Evolutionary conservation across 306 rosid species (phyloP), one percentile per base, ranked within the genome.

Genomic region (Castanea mollissima): DNA sequence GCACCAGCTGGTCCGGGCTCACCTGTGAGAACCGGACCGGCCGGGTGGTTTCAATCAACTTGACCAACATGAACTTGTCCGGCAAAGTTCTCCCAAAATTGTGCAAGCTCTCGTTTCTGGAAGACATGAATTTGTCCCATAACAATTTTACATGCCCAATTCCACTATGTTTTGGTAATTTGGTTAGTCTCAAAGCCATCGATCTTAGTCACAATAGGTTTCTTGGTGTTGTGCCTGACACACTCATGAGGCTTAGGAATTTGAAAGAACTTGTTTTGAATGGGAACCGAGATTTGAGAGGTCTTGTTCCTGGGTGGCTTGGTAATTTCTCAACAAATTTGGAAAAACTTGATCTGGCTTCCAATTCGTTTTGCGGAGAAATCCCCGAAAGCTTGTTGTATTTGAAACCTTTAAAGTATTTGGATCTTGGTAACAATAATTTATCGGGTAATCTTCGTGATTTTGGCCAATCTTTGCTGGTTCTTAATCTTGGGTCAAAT

Each of bases 401-500:
- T 79, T 81, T 84, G 79, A 86, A 72, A 57, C 86, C 96, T 31
- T 85, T 96, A 44, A 93, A 84, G 87, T 87, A 85, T 88, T 88
- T 95, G 87, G 85, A 90, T 88, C 91, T 95, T 81, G 88, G 78
- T 69, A 80, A 59, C 78, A 95, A 95, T 73, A 55, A 71, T 35
- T 86, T 92, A 73, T 84, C 86, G 21, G 97, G 99, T 16, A 83
- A 79, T 77, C 82, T 93, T 60, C 82, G 65, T 56, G 93, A 90
- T 88, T 93, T 96, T 83, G 87, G 68, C 63, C 99, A 93, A 74
- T 71, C 96, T 77, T 76, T 96, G 87, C 87, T 85, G 72, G 82
- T 73, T 65, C 96, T 96, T 52, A 90, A 91, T 77, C 98, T 96
- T 68, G 97, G 86, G 59, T 96, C 98, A 20, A 96, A 96, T 87